phyloP scores from a whole-genome alignment of 805 yeast genomes.

The Metschnikowia chrysomelidarum region DNA sequence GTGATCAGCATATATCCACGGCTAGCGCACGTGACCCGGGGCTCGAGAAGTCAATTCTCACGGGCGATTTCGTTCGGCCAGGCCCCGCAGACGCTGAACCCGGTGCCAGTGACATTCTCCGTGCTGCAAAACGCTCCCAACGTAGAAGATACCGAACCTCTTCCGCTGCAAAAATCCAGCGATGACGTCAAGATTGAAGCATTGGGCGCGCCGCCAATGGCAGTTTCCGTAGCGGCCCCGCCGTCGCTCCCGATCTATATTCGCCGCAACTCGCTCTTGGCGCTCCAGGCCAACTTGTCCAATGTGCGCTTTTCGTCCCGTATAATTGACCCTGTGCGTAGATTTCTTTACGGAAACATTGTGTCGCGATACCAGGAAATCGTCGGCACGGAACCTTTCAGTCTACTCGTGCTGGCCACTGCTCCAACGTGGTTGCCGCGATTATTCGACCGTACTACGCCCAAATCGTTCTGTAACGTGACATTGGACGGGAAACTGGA shows the following conservation, averaged over 20 bases:
- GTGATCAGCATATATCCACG: no score
- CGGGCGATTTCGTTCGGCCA: constrained; percentile 7
- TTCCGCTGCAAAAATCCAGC: constrained; percentile 19
- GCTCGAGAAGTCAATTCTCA: no score
- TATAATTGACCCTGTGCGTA: constrained; percentile 36
- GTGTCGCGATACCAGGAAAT: constrained; percentile 46
- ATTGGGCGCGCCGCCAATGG: constrained; percentile 48
- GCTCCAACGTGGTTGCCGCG: constrained; percentile 19
- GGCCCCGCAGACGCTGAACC: constrained; percentile 9
- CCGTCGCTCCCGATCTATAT: constrained; percentile 57
- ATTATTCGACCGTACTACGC: constrained; percentile 18
- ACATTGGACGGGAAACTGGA: constrained; percentile 57
- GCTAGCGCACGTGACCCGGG: no score
- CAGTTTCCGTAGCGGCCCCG: constrained; percentile 50
- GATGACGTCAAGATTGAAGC: constrained; percentile 34
- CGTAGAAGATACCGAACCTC: constrained; percentile 16
- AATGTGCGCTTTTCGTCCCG: constrained; percentile 22
- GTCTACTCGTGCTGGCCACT: constrained; percentile 42
- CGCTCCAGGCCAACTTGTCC: constrained; percentile 39
- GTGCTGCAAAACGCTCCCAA: constrained; percentile 10
- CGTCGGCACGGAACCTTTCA: constrained; percentile 47
- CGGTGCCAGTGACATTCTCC: constrained; percentile 7
- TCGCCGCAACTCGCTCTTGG: constrained; percentile 48
- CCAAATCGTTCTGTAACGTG: constrained; percentile 44
- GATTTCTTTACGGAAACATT: constrained; percentile 45